Evolutionary conservation across 805 yeast genomes (phyloP).

Genomic region (Yarrowia sp.): DNA sequence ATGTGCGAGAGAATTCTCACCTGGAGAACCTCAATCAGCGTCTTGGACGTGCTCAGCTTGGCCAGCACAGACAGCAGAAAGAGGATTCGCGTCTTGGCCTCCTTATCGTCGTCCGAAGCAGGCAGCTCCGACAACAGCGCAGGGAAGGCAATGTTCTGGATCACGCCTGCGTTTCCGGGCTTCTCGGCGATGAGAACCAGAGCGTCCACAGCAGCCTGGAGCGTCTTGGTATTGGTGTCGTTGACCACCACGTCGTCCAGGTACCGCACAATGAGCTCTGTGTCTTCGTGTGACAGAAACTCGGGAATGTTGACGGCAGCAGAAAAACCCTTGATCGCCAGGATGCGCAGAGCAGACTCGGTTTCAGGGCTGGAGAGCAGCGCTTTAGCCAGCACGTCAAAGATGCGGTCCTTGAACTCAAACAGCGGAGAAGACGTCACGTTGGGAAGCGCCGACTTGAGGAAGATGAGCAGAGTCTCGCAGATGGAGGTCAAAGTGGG

Average conservation of each 20-base stretch:
- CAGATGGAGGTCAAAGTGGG: constrained; percentile 43
- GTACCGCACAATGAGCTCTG: constrained; percentile 60
- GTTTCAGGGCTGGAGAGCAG: constrained; percentile 60
- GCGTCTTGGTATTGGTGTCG: constrained; percentile 52
- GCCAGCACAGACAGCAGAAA: constrained; percentile 16
- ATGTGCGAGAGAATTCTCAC: constrained; percentile 43
- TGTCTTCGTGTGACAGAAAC: constrained; percentile 55
- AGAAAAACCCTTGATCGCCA: constrained; percentile 63
- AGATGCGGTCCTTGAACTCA: constrained; percentile 60
- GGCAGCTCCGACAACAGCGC: constrained; percentile 53
- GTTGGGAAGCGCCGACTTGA: constrained; percentile 46
- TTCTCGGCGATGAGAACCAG: constrained; percentile 48
- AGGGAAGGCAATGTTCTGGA: constrained; percentile 54
- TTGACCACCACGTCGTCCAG: constrained; percentile 58
- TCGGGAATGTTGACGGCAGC: constrained; percentile 50
- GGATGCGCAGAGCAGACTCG: constrained; percentile 67
- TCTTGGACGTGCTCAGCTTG: constrained; percentile 11
- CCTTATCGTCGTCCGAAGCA: constrained; percentile 35
- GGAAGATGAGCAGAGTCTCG: constrained; percentile 57
- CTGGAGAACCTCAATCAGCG: constrained; percentile 42
- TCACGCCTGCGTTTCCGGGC: constrained; percentile 39
- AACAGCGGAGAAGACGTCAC: constrained; percentile 38
- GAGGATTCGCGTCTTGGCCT: background rate
- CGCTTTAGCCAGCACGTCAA: constrained; percentile 66
- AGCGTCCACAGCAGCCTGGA: constrained; percentile 54